These are phyloP conservation scores for Saccharomyces hybrid DNA, from an alignment of 1,139 yeast genomes.

Conservation along the genomic window DNA sequence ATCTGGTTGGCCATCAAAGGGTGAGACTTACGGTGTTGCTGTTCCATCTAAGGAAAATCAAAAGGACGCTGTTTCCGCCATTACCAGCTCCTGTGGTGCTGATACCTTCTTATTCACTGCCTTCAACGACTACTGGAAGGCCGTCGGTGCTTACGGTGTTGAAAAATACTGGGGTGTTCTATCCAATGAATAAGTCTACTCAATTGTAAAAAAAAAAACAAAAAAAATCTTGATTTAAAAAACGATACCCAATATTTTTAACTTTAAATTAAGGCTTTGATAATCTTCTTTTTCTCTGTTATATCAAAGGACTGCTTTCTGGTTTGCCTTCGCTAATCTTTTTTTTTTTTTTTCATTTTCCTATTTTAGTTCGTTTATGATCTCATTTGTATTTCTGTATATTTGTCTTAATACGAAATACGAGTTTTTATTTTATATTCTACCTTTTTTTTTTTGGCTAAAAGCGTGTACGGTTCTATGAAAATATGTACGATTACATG, in stretches of 20 bases:
- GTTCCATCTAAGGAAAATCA: slow-evolving; percentile 65
- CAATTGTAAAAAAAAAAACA: neutral
- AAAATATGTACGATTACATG: neutral
- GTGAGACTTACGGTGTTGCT: slow-evolving; percentile 57
- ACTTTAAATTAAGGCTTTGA: neutral
- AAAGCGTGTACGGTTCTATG: neutral
- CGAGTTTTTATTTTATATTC: neutral
- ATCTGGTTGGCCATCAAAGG: slow-evolving; percentile 78
- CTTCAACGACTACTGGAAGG: slow-evolving; percentile 73
- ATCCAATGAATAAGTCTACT: slow-evolving; percentile 16
- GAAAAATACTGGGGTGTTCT: slow-evolving; percentile 71
- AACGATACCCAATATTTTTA: neutral
- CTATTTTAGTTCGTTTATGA: slow-evolving; percentile 1
- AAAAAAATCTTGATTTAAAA: neutral
- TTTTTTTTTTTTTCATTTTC: neutral
- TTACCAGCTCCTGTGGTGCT: slow-evolving; percentile 47
- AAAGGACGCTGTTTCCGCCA: slow-evolving; percentile 49
- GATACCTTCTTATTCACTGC: slow-evolving; percentile 61
- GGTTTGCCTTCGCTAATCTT: neutral
- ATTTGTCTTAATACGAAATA: neutral
- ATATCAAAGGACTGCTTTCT: neutral
- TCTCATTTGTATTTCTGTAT: slow-evolving; percentile 1
- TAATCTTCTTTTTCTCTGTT: neutral
- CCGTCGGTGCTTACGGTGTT: slow-evolving; percentile 55
- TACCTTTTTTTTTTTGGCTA: neutral